Conservation (phyloP, 2,329 filamentous ascomycete species). For the Scytalidium lignicola region DNA sequence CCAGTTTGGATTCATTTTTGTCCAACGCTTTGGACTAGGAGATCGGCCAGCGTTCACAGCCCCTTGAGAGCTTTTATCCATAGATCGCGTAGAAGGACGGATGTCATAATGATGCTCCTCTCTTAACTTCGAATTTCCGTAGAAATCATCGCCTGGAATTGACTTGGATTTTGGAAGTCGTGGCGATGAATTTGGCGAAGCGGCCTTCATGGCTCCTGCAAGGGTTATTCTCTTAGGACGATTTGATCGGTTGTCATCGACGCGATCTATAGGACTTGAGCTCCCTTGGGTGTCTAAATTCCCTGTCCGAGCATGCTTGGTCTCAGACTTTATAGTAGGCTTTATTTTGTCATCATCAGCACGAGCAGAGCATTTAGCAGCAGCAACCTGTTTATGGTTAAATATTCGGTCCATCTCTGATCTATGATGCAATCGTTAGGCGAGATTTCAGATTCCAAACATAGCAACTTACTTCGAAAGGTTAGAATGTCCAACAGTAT, state of each 20-base stretch:
- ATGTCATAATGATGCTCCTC: conserved; percentile 2
- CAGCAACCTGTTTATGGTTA: not conserved
- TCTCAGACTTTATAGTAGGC: not conserved
- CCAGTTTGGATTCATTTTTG: conserved; percentile 46
- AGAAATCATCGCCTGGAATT: conserved; percentile 2
- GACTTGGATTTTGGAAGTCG: conserved; percentile 2
- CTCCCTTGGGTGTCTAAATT: too few species aligned
- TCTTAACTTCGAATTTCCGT: conserved; percentile 4
- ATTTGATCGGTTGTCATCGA: not conserved
- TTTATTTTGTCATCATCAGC: not conserved
- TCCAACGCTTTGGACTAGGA: conserved; percentile 39
- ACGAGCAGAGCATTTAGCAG: too few species aligned
- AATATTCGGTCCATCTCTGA: not conserved
- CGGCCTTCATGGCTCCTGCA: not conserved
- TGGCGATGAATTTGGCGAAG: not conserved
- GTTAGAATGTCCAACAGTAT: not conserved
- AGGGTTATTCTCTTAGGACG: not conserved
- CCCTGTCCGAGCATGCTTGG: too few species aligned
- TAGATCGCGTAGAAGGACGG: not conserved
- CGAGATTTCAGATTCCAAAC: too few species aligned
- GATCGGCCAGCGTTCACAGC: not conserved
- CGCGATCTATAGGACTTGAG: not conserved
- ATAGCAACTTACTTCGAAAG: not conserved
- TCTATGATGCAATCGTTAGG: not conserved
- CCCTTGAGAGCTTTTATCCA: not conserved